Base-by-base conservation (phyloP, 805 yeast genomes). In the Sungouiella blattae region DNA sequence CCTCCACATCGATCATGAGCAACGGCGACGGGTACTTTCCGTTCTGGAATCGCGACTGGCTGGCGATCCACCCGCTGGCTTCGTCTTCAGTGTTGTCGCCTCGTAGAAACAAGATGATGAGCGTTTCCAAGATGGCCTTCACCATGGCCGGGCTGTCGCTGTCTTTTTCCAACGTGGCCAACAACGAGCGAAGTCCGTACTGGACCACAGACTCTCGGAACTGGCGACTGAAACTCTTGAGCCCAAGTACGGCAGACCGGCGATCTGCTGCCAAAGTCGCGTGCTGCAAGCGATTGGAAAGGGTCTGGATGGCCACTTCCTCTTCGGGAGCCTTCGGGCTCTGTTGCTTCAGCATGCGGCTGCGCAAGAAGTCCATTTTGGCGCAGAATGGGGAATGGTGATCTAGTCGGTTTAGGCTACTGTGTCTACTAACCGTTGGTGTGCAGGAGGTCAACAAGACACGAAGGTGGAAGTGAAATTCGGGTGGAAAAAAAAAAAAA, bases 151-250 rank as follows among this genome's bases (percentile, higher is more conserved):
- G 67, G 53, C 87, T 95, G n/a, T 72, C 74, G 2, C 64, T 49
- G 55, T 86, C 97, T 28, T 77, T 75, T 25, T 64, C 62, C 33
- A 93, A 62, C 0, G 89, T 78, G 16, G 67, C 57, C 11, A 93
- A 71, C 33, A 93, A 64, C 1, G 88, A 85, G 37, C 87, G 70
- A 22, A 89, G 66, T 2, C 95, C 97, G 40, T 82, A 77, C 23
- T 95, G 94, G 30, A 89, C 87, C 2, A 93, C 97, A 2, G 82
- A 69, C 58, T 93, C 99, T 41, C 98, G 67, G 56, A 83, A 87
- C 49, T 87, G 87, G 37, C 97, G 71, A 40, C 94, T 78, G 56
- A 87, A 88, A 27, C 94, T 85, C 54, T 91, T 89, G 43, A 93
- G 67, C 0, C 95, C 91, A 24, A 91, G 69, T 4, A 91, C 85